Evolutionary conservation across 208 protist species (phyloP), one percentile per base, ranked within the genome.

Genomic region (Angomonas ambiguus): DNA sequence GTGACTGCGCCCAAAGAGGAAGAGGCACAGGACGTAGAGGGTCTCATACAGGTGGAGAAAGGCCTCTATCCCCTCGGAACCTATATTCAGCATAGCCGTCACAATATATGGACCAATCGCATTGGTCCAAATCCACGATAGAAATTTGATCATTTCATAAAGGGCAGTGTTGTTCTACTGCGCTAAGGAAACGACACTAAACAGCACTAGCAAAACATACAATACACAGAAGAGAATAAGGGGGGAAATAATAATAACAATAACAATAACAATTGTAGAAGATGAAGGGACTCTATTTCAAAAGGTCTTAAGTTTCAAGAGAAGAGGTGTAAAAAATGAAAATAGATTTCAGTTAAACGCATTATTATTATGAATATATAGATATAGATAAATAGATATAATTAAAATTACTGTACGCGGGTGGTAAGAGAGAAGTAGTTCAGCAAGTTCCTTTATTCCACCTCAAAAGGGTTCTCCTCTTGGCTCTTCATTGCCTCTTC

Each of bases 1-100:
- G 64, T 95, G 88, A 56, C 88, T 95, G 51, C 84, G 62, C 1
- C 88, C 83, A 18, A 72, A 75, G 31, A 92, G 51, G 65, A 95
- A 92, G 65, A 51, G 85, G 51, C 70, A 48, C 8, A 95, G 55
- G 22, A 94, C 85, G 42, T 74, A 72, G 24, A 88, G 60, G 11
- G 82, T 87, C 41, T 79, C 65, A 13, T 65, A 48, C 20, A 92
- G 67, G 58, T 83, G 64, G 6, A 55, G 64, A 51, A 81, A 71
- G 0, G 85, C 75, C 71, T 85, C 76, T 31, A 87, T 53, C 22
- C 85, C 81, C 62, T 94, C 85, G 16, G 70, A 62, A 32, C 86
- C 71, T 11, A 86, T 66, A 33, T 63, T 75, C 16, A 74, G 51
- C 34, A 89, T 60, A 18, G 82, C 71, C 49, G 81, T 25, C 25